Conservation (phyloP, 768 basidiomycete species). For the Mycena metata region DNA sequence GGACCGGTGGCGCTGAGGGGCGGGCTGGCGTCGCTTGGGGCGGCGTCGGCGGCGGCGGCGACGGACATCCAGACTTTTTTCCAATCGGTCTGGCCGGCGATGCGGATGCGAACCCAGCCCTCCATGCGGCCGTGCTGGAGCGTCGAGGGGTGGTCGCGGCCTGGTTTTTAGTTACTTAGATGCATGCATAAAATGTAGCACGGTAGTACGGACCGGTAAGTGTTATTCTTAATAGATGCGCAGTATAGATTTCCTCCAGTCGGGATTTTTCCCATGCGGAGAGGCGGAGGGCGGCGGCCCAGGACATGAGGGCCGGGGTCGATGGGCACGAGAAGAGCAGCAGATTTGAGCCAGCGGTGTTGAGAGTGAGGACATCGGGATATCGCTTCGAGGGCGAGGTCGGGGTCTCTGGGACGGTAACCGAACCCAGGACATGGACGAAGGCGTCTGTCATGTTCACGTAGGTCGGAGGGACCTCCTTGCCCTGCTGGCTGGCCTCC, state of each 20-base stretch:
- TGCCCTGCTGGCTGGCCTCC: conserved; percentile 83
- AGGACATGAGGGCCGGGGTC: conserved; percentile 79
- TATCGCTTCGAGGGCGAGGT: conserved; percentile 69
- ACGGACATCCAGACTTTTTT: conserved; percentile 91
- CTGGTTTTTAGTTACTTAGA: conserved; percentile 43
- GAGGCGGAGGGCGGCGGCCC: conserved; percentile 92
- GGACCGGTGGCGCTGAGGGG: conserved; percentile 42
- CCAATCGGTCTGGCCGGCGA: conserved; percentile 99
- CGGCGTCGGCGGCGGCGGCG: conserved; percentile 57
- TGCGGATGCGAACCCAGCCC: conserved; percentile 90
- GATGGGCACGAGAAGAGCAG: conserved; percentile 89
- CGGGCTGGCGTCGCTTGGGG: conserved; percentile 34
- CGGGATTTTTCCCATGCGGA: conserved; percentile 96
- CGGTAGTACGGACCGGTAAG: conserved; percentile 54
- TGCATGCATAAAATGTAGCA: conserved; percentile 6
- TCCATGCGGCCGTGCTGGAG: conserved; percentile 84
- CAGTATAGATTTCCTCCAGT: conserved; percentile 97
- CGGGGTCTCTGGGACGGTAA: conserved; percentile 71
- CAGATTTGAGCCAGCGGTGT: conserved; percentile 93
- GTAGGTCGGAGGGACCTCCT: conserved; percentile 88
- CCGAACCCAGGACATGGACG: conserved; percentile 81
- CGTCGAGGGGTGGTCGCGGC: conserved; percentile 68
- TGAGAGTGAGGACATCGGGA: conserved; percentile 88
- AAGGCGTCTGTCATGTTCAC: conserved; percentile 92
- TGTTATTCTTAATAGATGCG: conserved; percentile 89